Evolutionary conservation across 2,329 filamentous ascomycete genomes (phyloP), one percentile per base, ranked within the genome.

Genomic region (Colletotrichum sansevieriae): DNA sequence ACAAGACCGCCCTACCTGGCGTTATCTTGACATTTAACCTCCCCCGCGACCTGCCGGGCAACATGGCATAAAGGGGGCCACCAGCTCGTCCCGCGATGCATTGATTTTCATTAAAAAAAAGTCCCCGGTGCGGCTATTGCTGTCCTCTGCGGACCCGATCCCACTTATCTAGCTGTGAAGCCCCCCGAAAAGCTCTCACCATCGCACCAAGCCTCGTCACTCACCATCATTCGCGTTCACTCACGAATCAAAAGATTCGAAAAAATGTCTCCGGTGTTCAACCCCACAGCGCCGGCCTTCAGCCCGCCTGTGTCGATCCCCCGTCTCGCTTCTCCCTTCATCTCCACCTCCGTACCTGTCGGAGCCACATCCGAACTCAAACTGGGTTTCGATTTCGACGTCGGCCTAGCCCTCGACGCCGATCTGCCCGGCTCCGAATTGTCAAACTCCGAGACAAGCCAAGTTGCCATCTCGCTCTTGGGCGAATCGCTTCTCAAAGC

Each of bases 401-500:
- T 61, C 44, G 58, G 41, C 22, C 13, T 52, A 20, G 46, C 46
- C 46, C 58, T 61, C 1, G 58, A 51, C 35, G 46, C 37, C 33
- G 46, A 61, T 18, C 58, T 51, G 13, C 22, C n/a, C 47, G 22
- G 46, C 33, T 25, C 58, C 15, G 10, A 22, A 9, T 61, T 35
- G 3, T 20, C 35, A 35, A 15, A 18, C 3, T 61, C 35, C 7
- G 46, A 61, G 20, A 35, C 58, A 20, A 33, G 58, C 11, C 41
- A 39, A 41, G 33, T 61, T 10, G 58, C 58, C 25, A 25, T 41
- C n/a, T 44, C 58, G 15, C 58, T 61, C 4, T 35, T 61, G 20
- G 58, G 58, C 46, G 58, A 61, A 35, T 61, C 58, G 7, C 58
- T 61, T 11, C 20, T 61, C 44, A 61, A 51, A 33, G 58, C 58